phyloP scores from a whole-genome alignment of 305 asterid species.

The Euphrasia arctica region DNA sequence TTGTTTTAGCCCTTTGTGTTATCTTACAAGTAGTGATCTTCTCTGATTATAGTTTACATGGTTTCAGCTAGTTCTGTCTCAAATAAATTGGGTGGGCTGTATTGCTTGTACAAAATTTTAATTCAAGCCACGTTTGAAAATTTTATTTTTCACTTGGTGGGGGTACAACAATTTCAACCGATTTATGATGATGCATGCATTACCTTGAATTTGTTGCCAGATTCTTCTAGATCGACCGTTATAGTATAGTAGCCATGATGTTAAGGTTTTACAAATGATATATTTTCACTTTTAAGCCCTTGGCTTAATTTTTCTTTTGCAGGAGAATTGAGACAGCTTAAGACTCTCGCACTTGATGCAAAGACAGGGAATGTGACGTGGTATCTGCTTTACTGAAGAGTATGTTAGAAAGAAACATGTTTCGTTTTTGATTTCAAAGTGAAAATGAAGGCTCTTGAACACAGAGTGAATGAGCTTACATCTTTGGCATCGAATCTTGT shows the following conservation, averaged over 20 bases:
- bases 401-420: neutral
- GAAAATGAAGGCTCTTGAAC: neutral
- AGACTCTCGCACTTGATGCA: constrained; percentile 46
- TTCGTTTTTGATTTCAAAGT: neutral
- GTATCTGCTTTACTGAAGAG: neutral
- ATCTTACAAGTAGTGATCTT: constrained; percentile 8
- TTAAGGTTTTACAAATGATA: neutral
- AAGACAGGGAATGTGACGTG: constrained; percentile 40
- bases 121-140: constrained; percentile 63
- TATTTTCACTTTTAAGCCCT: constrained; percentile 8
- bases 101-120: constrained; percentile 60
- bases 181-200: neutral
- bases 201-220: too few species aligned
- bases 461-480: neutral
- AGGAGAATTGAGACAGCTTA: constrained; percentile 67
- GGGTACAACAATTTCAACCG: constrained; percentile 20
- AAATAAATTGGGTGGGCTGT: constrained; percentile 70
- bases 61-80: constrained; percentile 47
- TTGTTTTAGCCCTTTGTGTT: neutral
- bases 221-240: too few species aligned
- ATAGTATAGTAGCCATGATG: too few species aligned
- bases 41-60: constrained; percentile 51
- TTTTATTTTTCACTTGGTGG: constrained; percentile 45
- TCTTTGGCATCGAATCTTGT: constrained; percentile 1
- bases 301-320: constrained; percentile 22